Evolutionary conservation across 805 yeast species (phyloP).

Genomic region (Teunomyces panamensis): DNA sequence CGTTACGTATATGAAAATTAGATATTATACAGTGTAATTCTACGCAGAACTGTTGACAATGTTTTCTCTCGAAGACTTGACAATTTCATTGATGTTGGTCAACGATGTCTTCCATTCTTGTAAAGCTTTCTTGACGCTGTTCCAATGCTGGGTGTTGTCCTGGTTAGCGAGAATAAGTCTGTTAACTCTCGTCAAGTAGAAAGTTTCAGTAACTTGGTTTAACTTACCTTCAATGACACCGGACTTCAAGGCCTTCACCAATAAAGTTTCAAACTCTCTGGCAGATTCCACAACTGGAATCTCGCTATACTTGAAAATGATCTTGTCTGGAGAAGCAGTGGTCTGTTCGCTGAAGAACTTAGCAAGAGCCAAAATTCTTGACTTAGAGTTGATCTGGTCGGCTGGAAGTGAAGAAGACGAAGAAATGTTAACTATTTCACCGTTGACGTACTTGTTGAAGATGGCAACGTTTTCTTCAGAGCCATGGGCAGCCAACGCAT

Average conservation of each 20-base stretch:
- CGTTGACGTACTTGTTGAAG: slow-evolving; percentile 34
- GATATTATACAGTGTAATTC: slow-evolving; percentile 5
- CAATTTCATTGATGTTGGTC: slow-evolving; percentile 40
- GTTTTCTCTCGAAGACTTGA: slow-evolving; percentile 41
- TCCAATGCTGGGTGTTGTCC: slow-evolving; percentile 32
- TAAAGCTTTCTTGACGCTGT: slow-evolving; percentile 32
- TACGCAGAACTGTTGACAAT: slow-evolving; percentile 27
- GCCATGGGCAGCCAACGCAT: slow-evolving; percentile 25
- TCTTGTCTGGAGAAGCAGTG: slow-evolving; percentile 20
- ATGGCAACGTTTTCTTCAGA: slow-evolving; percentile 24
- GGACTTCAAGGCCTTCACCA: slow-evolving; percentile 42
- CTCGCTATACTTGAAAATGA: slow-evolving; percentile 33
- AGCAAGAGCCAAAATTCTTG: slow-evolving; percentile 40
- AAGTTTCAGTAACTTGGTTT: slow-evolving; percentile 40
- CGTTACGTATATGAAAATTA: slow-evolving; percentile 3
- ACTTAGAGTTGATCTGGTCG: slow-evolving; percentile 28
- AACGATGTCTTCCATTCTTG: slow-evolving; percentile 39
- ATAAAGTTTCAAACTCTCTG: slow-evolving; percentile 36
- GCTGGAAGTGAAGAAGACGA: slow-evolving; percentile 12
- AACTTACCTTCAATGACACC: slow-evolving; percentile 45
- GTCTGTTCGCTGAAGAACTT: slow-evolving; percentile 23
- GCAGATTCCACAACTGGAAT: slow-evolving; percentile 30
- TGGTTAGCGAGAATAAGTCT: slow-evolving; percentile 40
- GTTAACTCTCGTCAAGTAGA: slow-evolving; percentile 40
- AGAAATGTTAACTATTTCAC: slow-evolving; percentile 28